Percentiles rank a stretch among this genome's conserved stretches.
Evolutionary conservation across 139 green algal genomes (phyloP).

Genomic region (Haematococcus lacustris): DNA sequence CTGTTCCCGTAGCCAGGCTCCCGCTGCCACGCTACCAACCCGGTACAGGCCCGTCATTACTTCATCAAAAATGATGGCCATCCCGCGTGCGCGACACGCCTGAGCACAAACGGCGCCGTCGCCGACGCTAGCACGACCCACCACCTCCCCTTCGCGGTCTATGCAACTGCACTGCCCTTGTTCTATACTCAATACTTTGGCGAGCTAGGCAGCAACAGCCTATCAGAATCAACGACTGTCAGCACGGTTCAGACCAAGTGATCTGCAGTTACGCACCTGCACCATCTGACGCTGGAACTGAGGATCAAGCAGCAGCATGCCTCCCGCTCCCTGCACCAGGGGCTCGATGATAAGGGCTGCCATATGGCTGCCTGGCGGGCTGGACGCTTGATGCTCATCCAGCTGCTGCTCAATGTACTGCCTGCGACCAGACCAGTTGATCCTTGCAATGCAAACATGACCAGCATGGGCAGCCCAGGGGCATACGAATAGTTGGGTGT

Average conservation of each 20-base stretch:
- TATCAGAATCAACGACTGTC: no score
- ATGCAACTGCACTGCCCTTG: no score
- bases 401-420: constrained; percentile 8
- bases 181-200: no score
- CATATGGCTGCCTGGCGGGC: not conserved
- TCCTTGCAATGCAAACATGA: no score
- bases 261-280: constrained; percentile 19
- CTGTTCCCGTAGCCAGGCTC: constrained; percentile 51
- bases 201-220: no score
- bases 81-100: constrained; percentile 46
- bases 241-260: no score
- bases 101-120: no score
- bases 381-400: not conserved
- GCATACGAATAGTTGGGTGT: no score
- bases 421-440: constrained; percentile 11
- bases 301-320: constrained; percentile 92
- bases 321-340: constrained; percentile 84
- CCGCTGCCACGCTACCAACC: constrained; percentile 60
- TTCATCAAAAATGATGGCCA: constrained; percentile 92
- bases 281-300: constrained; percentile 76
- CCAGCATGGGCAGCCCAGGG: no score
- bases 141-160: no score
- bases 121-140: no score
- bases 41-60: constrained; percentile 91
- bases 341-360: constrained; percentile 70